phyloP scores from a whole-genome alignment of 306 rosid species.

The Cyclanthera cordifolia region DNA sequence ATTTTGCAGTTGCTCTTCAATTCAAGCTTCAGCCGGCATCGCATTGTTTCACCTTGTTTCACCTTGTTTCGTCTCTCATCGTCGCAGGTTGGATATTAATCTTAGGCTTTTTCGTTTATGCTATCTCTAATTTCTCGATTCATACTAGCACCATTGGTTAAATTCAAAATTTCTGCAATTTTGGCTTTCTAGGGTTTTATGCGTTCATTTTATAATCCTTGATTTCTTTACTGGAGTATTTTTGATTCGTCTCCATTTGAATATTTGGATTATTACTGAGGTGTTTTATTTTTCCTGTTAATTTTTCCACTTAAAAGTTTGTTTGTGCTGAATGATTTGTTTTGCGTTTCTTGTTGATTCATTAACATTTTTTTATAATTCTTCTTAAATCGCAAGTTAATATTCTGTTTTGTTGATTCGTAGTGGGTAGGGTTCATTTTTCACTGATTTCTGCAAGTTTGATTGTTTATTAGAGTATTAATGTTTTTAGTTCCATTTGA shows the following conservation, averaged over 20 bases:
- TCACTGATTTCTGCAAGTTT: not conserved
- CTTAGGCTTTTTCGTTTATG: too few relatives aligned
- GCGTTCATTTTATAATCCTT: not conserved
- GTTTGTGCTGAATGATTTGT: not conserved
- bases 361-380: not conserved
- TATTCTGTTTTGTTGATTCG: not conserved
- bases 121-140: too few relatives aligned
- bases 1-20: too few relatives aligned
- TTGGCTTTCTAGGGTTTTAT: not conserved
- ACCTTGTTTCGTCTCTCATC: too few relatives aligned
- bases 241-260: not conserved
- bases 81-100: too few relatives aligned
- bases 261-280: not conserved
- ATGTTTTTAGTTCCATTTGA: not conserved
- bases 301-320: not conserved
- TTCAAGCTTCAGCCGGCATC: too few relatives aligned
- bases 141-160: too few relatives aligned
- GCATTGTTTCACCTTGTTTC: too few relatives aligned
- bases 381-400: not conserved
- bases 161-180: too few relatives aligned
- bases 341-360: not conserved
- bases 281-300: not conserved
- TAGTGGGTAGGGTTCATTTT: not conserved
- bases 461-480: not conserved
- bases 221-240: not conserved